phyloP scores from a whole-genome alignment of 768 basidiomycete species.

The Leucocoprinus leucothites region DNA sequence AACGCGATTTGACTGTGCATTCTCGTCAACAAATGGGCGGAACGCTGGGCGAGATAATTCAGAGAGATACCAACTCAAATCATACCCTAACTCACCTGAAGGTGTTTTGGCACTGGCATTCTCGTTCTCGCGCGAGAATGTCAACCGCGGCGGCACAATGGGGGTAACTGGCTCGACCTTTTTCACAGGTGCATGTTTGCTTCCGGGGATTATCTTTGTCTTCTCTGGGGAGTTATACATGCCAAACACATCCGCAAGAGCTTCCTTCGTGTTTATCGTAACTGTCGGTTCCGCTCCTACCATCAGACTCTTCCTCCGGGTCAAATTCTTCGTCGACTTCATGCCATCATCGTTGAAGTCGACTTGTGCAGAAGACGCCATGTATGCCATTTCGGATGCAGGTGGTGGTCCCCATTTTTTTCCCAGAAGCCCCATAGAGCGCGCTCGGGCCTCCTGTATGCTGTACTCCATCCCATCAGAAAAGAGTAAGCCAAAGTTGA shows the following conservation, averaged over 20 bases:
- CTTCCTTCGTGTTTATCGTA: slow-evolving; percentile 96
- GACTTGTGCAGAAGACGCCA: slow-evolving; percentile 37
- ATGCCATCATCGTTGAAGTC: slow-evolving; percentile 62
- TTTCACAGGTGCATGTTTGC: slow-evolving; percentile 70
- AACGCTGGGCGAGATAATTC: slow-evolving; percentile 38
- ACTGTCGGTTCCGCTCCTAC: slow-evolving; percentile 72
- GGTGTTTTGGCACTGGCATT: slow-evolving; percentile 41
- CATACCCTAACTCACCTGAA: slow-evolving; percentile 20
- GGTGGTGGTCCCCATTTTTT: slow-evolving; percentile 80
- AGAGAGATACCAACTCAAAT: background rate
- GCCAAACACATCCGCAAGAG: slow-evolving; percentile 88
- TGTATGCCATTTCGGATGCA: slow-evolving; percentile 35
- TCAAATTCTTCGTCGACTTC: slow-evolving; percentile 40
- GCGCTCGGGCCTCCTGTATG: slow-evolving; percentile 78
- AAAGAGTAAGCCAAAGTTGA: slow-evolving; percentile 67
- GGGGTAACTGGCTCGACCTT: slow-evolving; percentile 62
- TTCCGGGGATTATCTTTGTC: slow-evolving; percentile 60
- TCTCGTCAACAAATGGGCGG: slow-evolving; percentile 70
- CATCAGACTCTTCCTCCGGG: slow-evolving; percentile 43
- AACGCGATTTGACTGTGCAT: slow-evolving; percentile 38
- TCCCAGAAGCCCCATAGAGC: slow-evolving; percentile 76
- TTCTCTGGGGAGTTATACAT: slow-evolving; percentile 95
- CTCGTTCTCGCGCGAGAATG: slow-evolving; percentile 33
- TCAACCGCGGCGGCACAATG: slow-evolving; percentile 30
- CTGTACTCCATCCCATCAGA: slow-evolving; percentile 82